A percentile compares a stretch with the other conserved stretches of the same genome.
These are phyloP conservation scores for Clonostachys sp. DNA, from an alignment of 2,329 filamentous ascomycete genomes.

Conservation along the genomic window DNA sequence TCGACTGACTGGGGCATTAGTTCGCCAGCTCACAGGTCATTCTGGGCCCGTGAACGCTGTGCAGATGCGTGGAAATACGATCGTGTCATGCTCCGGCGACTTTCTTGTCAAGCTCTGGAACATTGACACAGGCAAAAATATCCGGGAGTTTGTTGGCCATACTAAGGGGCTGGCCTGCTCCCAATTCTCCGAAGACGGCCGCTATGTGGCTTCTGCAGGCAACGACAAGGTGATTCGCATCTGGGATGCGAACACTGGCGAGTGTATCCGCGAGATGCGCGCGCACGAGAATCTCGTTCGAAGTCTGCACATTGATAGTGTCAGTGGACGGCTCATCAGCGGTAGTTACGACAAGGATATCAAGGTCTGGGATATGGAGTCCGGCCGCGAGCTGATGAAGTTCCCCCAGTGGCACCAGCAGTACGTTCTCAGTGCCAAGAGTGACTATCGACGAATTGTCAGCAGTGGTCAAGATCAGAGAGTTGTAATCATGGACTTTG, in stretches of 20 bases:
- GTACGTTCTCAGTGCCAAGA: slow-evolving; percentile 96
- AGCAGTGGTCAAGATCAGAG: slow-evolving; percentile 93
- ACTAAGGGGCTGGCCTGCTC: slow-evolving; percentile 93
- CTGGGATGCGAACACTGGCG: slow-evolving; percentile 88
- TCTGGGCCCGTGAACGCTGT: slow-evolving; percentile 93
- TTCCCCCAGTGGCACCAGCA: slow-evolving; percentile 95
- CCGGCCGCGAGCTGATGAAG: slow-evolving; percentile 72
- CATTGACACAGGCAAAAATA: slow-evolving; percentile 78
- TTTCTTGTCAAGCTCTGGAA: slow-evolving; percentile 95
- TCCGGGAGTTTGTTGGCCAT: slow-evolving; percentile 86
- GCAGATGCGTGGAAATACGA: slow-evolving; percentile 85
- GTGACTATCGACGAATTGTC: slow-evolving; percentile 90
- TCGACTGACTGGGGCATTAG: slow-evolving; percentile 67
- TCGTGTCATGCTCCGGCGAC: slow-evolving; percentile 92
- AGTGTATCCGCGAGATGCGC: slow-evolving; percentile 73
- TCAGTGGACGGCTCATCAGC: slow-evolving; percentile 81
- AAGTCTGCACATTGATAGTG: slow-evolving; percentile 83
- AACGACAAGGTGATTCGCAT: slow-evolving; percentile 96
- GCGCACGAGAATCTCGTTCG: slow-evolving; percentile 86
- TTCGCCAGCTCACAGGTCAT: slow-evolving; percentile 81
- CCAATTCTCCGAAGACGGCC: slow-evolving; percentile 93
- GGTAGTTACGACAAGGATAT: slow-evolving; percentile 95
- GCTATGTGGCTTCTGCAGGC: slow-evolving; percentile 86
- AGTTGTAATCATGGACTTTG: slow-evolving; percentile 93
- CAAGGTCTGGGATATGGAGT: slow-evolving; percentile 86